A percentile compares a stretch with the other conserved stretches of the same genome.
These are phyloP conservation scores for Solanum aculeatissimum DNA, from an alignment of 305 asterid genomes.

Conservation along the genomic window DNA sequence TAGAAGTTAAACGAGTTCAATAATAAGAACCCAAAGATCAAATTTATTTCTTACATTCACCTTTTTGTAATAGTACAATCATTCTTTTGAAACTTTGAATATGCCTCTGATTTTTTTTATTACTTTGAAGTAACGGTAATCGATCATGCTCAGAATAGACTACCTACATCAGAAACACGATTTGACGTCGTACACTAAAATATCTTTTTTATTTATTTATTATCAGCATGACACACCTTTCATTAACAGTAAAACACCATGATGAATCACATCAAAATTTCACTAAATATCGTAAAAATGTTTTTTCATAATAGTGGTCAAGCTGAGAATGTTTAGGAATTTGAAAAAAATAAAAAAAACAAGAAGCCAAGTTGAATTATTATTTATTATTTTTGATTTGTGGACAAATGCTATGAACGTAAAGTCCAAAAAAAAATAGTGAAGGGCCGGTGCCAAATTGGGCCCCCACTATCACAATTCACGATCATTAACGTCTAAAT, in stretches of 20 bases:
- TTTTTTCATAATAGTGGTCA: background rate
- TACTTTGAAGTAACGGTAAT: background rate
- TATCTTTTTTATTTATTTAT: background rate
- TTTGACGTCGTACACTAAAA: background rate
- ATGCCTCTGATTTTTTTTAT: too few species aligned
- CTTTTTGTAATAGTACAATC: too few species aligned
- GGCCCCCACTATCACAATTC: background rate
- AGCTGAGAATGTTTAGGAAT: conserved; percentile 1
- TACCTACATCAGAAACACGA: background rate
- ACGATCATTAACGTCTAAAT: background rate
- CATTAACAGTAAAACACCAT: background rate
- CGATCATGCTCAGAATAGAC: background rate
- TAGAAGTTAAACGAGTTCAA: too few species aligned
- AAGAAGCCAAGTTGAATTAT: background rate
- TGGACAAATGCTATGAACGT: background rate
- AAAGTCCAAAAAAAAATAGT: conserved; percentile 1
- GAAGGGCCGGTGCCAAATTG: conserved; percentile 2
- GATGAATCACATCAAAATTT: background rate
- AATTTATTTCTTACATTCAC: too few species aligned
- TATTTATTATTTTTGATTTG: background rate
- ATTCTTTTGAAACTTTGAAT: too few species aligned
- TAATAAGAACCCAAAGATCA: too few species aligned
- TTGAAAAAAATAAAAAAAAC: background rate
- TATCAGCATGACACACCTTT: background rate
- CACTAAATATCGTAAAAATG: background rate